Evolutionary conservation across 768 basidiomycete species (phyloP).

Genomic region (Boletus rex-veris): DNA sequence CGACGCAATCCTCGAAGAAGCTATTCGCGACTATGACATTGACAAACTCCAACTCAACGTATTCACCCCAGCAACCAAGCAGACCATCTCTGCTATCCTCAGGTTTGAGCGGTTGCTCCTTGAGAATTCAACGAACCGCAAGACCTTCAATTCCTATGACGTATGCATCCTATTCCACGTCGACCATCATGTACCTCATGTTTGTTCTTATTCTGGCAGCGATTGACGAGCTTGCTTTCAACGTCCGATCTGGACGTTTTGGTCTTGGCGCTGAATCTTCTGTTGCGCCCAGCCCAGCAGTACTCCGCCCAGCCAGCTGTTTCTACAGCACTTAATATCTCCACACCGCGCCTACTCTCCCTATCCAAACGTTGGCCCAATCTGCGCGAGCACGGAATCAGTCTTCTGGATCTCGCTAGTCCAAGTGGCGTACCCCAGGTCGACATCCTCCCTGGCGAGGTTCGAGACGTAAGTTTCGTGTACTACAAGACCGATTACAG

Average conservation of each 20-base stretch:
- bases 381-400: conserved; percentile 74
- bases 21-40: conserved; percentile 81
- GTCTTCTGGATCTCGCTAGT: conserved; percentile 69
- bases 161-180: conserved; percentile 48
- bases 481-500: conserved; percentile 67
- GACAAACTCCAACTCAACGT: conserved; percentile 77
- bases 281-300: conserved; percentile 92
- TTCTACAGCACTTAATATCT: conserved; percentile 77
- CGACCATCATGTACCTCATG: background rate
- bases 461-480: conserved; percentile 74
- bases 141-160: conserved; percentile 95
- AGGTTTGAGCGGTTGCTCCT: conserved; percentile 85
- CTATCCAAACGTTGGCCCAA: conserved; percentile 85
- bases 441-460: conserved; percentile 64
- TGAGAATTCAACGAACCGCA: conserved; percentile 97
- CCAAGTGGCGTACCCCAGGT: conserved; percentile 49
- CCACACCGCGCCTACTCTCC: conserved; percentile 73
- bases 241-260: conserved; percentile 89
- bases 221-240: conserved; percentile 82
- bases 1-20: conserved; percentile 80
- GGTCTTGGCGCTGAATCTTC: conserved; percentile 74
- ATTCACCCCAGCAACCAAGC: conserved; percentile 75
- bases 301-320: conserved; percentile 87
- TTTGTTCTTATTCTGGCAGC: conserved; percentile 44
- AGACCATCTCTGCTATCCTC: conserved; percentile 75